A percentile compares a stretch with the other conserved stretches of the same genome.
Evolutionary conservation across 2,329 filamentous ascomycete genomes (phyloP).

Genomic region (Apiospora aurea): DNA sequence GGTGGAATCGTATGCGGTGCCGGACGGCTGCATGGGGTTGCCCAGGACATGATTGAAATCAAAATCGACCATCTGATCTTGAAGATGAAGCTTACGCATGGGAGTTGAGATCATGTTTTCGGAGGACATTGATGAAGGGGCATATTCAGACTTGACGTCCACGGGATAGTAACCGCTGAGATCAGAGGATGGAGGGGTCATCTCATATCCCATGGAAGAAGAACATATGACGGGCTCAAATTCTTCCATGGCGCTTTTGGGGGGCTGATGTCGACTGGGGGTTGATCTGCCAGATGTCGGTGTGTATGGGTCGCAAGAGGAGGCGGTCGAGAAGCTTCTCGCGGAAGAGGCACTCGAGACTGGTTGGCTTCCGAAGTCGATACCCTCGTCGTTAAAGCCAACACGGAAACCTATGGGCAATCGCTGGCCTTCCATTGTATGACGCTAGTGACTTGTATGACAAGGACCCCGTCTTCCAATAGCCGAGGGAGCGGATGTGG

Average conservation of each 20-base stretch:
- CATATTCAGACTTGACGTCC: conserved; percentile 23
- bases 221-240: conserved; percentile 36
- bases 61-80: conserved; percentile 35
- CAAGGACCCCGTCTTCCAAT: conserved; percentile 11
- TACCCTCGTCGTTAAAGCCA: conserved; percentile 42
- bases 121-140: conserved; percentile 27
- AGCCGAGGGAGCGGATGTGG: not conserved
- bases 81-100: conserved; percentile 36
- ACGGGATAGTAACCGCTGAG: conserved; percentile 39
- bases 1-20: conserved; percentile 29
- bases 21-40: conserved; percentile 26
- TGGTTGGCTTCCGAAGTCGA: conserved; percentile 41
- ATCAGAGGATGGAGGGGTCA: conserved; percentile 43
- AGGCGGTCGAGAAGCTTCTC: conserved; percentile 42
- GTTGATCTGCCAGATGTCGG: conserved; percentile 44
- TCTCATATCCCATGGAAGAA: conserved; percentile 37
- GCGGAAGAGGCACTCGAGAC: conserved; percentile 36
- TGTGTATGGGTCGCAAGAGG: conserved; percentile 42
- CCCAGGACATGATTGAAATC: conserved; percentile 36
- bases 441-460: not conserved
- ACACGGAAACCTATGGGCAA: conserved; percentile 40
- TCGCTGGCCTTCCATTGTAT: conserved; percentile 30
- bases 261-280: conserved; percentile 34
- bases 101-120: conserved; percentile 34
- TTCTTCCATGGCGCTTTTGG: conserved; percentile 35